These are phyloP conservation scores for Monilinia laxa DNA, from an alignment of 2,329 filamentous ascomycete species.

Conservation along the genomic window DNA sequence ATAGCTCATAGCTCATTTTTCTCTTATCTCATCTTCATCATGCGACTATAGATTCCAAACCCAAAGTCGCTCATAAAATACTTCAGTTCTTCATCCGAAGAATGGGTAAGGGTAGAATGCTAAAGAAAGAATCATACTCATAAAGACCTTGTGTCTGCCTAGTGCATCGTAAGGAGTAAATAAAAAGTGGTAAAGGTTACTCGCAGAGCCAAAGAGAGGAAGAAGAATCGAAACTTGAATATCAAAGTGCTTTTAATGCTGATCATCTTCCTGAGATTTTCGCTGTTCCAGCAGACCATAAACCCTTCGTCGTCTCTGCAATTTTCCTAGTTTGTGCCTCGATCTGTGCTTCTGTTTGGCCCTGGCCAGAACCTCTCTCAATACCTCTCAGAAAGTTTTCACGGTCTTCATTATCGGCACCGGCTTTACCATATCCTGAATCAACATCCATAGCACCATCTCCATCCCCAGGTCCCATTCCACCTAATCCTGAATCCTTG, in stretches of 20 bases:
- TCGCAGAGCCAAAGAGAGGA: conserved; percentile 5
- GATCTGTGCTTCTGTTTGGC: conserved; percentile 41
- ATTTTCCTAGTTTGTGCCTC: conserved; percentile 51
- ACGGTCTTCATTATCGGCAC: conserved; percentile 15
- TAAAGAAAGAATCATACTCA: conserved; percentile 2
- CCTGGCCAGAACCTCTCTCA: conserved; percentile 37
- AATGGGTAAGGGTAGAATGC: neutral
- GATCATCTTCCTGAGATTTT: conserved; percentile 33
- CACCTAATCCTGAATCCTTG: conserved; percentile 48
- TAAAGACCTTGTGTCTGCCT: neutral
- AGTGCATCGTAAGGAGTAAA: neutral
- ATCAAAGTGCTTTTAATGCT: conserved; percentile 13
- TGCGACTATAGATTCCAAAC: neutral
- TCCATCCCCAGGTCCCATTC: conserved; percentile 28
- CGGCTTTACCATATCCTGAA: conserved; percentile 33
- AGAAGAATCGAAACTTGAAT: conserved; percentile 12
- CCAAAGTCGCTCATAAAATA: conserved; percentile 6
- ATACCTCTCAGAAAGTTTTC: conserved; percentile 35
- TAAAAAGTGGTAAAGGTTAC: conserved; percentile 4
- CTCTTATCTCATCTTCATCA: conserved; percentile 11
- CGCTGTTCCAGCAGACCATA: conserved; percentile 49
- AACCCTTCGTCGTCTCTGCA: conserved; percentile 54
- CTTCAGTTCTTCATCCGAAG: conserved; percentile 5
- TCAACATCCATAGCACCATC: conserved; percentile 34
- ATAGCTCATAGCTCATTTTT: conserved; percentile 5